Conservation (phyloP, 2,329 filamentous ascomycete species). For the Teratosphaeria viscida region DNA sequence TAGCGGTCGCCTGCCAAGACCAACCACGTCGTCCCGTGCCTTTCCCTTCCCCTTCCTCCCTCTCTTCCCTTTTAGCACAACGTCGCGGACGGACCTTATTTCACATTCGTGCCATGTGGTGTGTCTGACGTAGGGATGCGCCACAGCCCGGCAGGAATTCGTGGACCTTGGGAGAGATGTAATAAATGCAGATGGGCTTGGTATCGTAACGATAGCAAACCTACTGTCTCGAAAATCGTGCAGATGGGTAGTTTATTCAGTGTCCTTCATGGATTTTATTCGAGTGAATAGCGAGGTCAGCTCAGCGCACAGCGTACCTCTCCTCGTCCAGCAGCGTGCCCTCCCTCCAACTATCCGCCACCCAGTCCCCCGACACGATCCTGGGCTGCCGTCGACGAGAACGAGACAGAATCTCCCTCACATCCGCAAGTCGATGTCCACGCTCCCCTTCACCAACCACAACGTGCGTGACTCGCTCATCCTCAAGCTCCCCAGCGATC, state of each 20-base stretch:
- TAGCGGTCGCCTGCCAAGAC: neutral
- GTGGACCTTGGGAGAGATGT: no score
- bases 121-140: neutral
- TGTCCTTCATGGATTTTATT: neutral
- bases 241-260: no score
- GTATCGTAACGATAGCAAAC: no score
- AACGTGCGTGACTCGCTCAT: slow-evolving; percentile 59
- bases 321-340: slow-evolving; percentile 74
- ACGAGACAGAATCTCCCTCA: slow-evolving; percentile 9
- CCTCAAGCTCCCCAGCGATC: slow-evolving; percentile 39
- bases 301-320: slow-evolving; percentile 2
- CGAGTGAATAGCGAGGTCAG: slow-evolving; percentile 24
- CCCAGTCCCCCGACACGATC: slow-evolving; percentile 60
- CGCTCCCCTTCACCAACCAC: slow-evolving; percentile 38
- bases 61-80: neutral
- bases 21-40: neutral
- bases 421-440: slow-evolving; percentile 31
- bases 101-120: neutral
- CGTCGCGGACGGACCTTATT: neutral
- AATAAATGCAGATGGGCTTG: no score
- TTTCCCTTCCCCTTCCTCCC: neutral
- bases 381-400: slow-evolving; percentile 47
- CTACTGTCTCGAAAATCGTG: no score
- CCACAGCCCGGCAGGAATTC: no score
- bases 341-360: slow-evolving; percentile 71